A percentile compares a stretch with the other conserved stretches of the same genome.
These are phyloP conservation scores for Gnaphalium uliginosum DNA, from an alignment of 129 eudicot genomes.

Conservation along the genomic window DNA sequence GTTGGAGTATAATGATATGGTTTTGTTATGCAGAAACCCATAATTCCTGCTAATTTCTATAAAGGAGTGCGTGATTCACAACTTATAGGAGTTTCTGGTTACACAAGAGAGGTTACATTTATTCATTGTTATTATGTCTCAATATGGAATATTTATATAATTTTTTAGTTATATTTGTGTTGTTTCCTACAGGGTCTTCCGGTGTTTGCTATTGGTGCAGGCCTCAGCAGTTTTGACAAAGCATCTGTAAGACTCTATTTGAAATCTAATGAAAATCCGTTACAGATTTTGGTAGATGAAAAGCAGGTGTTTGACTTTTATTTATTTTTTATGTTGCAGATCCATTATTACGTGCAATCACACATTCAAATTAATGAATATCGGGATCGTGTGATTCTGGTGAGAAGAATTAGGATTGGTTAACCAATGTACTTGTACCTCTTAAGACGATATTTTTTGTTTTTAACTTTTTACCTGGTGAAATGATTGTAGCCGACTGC, in stretches of 20 bases:
- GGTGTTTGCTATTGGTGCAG: conserved; percentile 70
- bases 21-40: conserved; percentile 59
- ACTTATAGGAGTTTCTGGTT: conserved; percentile 72
- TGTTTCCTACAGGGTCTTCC: conserved; percentile 59
- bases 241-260: conserved; percentile 58
- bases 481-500: conserved; percentile 56
- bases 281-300: not conserved
- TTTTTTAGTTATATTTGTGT: not conserved
- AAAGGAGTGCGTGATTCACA: conserved; percentile 73
- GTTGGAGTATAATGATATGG: not conserved
- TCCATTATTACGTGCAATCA: conserved; percentile 70
- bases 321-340: conserved; percentile 35
- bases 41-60: conserved; percentile 56
- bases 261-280: conserved; percentile 2
- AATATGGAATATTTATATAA: not conserved
- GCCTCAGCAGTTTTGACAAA: conserved; percentile 62
- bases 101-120: conserved; percentile 61
- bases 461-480: not conserved
- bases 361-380: conserved; percentile 77
- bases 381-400: conserved; percentile 69
- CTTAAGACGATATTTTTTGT: not conserved
- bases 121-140: conserved; percentile 11
- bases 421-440: conserved; percentile 9
- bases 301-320: not conserved
- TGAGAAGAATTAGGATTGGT: conserved; percentile 31